Evolutionary conservation across 257 asterid genomes (phyloP).

Genomic region (Salvia miltiorrhiza): DNA sequence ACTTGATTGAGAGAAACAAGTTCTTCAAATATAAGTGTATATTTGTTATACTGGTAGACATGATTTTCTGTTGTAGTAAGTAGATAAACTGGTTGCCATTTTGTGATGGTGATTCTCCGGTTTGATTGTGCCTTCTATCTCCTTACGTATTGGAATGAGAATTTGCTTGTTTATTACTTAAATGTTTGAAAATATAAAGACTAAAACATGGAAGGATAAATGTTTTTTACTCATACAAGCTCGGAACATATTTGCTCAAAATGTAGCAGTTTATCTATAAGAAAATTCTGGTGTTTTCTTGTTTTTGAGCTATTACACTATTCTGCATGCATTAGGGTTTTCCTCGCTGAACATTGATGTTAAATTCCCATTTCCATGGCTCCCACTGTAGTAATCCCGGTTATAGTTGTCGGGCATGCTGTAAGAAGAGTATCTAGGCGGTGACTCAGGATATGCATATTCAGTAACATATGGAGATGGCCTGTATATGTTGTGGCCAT

Average conservation of each 20-base stretch:
- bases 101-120: neutral
- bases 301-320: constrained; percentile 36
- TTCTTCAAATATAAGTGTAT: neutral
- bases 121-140: neutral
- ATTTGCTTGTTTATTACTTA: neutral
- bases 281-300: constrained; percentile 15
- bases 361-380: constrained; percentile 30
- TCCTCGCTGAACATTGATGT: constrained; percentile 85
- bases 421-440: neutral
- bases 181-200: neutral
- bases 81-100: neutral
- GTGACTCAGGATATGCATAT: constrained; percentile 11
- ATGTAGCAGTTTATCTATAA: constrained; percentile 30
- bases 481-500: neutral
- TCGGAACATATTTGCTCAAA: constrained; percentile 38
- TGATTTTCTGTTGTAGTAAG: neutral
- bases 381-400: constrained; percentile 50
- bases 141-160: neutral
- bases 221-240: constrained; percentile 46
- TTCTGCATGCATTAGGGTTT: constrained; percentile 78
- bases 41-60: neutral
- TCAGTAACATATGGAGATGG: constrained; percentile 4
- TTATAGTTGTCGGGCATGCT: constrained; percentile 26
- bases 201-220: constrained; percentile 6
- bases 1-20: constrained; percentile 1